Base-by-base conservation (phyloP, 306 rosid genomes). In the Abrus precatorius region DNA sequence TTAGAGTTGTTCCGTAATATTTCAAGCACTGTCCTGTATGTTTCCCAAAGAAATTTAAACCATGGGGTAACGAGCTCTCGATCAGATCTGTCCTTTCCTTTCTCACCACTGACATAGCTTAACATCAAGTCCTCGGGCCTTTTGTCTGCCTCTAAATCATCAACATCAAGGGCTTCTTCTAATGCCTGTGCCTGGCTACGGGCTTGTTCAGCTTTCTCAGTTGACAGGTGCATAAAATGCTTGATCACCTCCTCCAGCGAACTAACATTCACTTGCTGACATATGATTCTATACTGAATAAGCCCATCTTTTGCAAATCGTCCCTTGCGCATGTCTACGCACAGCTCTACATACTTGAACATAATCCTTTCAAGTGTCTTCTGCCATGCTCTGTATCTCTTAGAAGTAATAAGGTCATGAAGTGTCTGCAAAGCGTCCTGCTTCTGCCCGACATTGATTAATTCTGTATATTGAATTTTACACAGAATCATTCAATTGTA, bases 41-140 rank as follows among this genome's bases (percentile, higher is more conserved):
- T 96, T 83, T 96, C 99, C 99, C 99, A 96, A 0, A 96, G 82
- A 83, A 96, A 96, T 62, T 96, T 96, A 83, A 96, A 96, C 99
- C 99, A 96, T 0, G 98, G 99, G 7, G 99, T 96, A 12, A 96
- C 99, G 71, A 90, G 87, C 79, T 96, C 99, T 41, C 98, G 85
- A 55, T 96, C 99, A 53, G 99, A 96, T 74, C 99, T 82, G 43
- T 96, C 98, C 53, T 91, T 96, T 50, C 99, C 99, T 72, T 96
- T 96, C 84, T 96, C 99, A 0, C 99, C 99, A 66, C 99, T 96
- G 74, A 96, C 99, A 74, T 89, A 93, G 75, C 98, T 93, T 0
- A 96, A 87, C 99, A 96, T 96, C 57, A 96, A 81, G 72, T 96
- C 99, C 78, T 96, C 99, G 0, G 99, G 99, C 84, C 97, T 93